Percentiles rank a stretch among this genome's conserved stretches.
Evolutionary conservation across 2,329 filamentous ascomycete genomes (phyloP).

Genomic region (Capronia epimyces): DNA sequence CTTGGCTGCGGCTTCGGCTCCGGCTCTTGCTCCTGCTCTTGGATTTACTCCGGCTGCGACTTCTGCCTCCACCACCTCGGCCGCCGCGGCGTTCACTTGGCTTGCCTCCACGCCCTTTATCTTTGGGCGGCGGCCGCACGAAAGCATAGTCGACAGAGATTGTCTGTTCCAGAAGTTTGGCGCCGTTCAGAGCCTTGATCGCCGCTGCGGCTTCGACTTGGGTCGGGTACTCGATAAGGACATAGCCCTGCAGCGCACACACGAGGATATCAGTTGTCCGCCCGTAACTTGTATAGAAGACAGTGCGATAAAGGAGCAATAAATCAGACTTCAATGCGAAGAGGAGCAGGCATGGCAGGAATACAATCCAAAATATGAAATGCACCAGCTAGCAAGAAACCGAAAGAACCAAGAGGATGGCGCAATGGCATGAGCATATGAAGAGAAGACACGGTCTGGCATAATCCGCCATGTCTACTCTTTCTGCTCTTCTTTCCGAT

Average conservation of each 20-base stretch:
- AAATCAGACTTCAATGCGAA: too few relatives aligned
- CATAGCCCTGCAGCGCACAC: conserved; percentile 51
- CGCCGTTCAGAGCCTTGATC: conserved; percentile 56
- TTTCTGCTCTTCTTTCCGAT: not conserved
- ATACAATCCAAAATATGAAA: too few relatives aligned
- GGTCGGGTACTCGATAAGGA: conserved; percentile 61
- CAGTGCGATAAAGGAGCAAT: too few relatives aligned
- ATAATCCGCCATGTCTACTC: not conserved
- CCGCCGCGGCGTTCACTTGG: conserved; percentile 13
- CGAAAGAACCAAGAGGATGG: too few relatives aligned
- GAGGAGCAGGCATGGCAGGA: too few relatives aligned
- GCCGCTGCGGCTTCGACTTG: conserved; percentile 59
- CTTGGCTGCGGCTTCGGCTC: conserved; percentile 11
- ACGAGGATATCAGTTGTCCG: not conserved
- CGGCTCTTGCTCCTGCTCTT: conserved; percentile 32
- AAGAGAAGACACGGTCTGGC: too few relatives aligned
- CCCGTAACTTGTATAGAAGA: not conserved
- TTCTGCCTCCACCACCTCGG: conserved; percentile 40
- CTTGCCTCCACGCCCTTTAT: conserved; percentile 38
- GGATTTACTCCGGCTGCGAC: conserved; percentile 43
- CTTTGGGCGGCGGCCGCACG: conserved; percentile 55
- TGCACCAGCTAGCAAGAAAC: too few relatives aligned
- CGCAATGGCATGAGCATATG: too few relatives aligned
- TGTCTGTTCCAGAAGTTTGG: conserved; percentile 61
- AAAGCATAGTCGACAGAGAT: conserved; percentile 61